These are phyloP conservation scores for Cucurbita pepo DNA, from an alignment of 306 rosid genomes.

Conservation along the genomic window DNA sequence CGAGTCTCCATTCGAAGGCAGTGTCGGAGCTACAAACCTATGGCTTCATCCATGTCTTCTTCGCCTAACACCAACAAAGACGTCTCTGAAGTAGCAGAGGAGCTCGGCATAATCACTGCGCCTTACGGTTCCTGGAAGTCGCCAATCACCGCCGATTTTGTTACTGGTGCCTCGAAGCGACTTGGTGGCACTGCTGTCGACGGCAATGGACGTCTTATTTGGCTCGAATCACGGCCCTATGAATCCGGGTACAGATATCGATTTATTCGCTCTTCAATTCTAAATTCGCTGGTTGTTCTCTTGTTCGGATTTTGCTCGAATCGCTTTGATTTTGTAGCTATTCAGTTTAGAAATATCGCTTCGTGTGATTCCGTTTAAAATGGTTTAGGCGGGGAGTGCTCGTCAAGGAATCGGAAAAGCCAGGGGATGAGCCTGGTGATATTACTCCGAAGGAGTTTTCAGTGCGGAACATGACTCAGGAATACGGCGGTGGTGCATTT, in stretches of 20 bases:
- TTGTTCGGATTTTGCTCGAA: not conserved
- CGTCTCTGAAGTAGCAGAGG: too few relatives aligned
- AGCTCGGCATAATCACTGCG: conserved; percentile 18
- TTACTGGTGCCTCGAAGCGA: conserved; percentile 64
- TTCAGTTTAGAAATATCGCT: not conserved
- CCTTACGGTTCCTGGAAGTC: conserved; percentile 95
- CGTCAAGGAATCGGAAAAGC: conserved; percentile 50
- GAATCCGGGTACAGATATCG: conserved; percentile 48
- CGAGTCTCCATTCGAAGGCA: not conserved
- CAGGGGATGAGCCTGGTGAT: conserved; percentile 47
- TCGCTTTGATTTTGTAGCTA: not conserved
- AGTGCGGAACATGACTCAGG: conserved; percentile 76
- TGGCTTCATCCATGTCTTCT: conserved; percentile 30
- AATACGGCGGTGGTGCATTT: conserved; percentile 89
- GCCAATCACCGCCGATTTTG: conserved; percentile 71
- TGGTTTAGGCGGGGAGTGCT: conserved; percentile 63
- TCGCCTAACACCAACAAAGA: too few relatives aligned
- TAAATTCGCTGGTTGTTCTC: not conserved
- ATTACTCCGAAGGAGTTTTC: conserved; percentile 72
- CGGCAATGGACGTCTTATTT: conserved; percentile 48
- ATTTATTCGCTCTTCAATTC: not conserved
- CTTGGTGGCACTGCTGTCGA: conserved; percentile 77
- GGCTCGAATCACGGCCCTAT: conserved; percentile 81
- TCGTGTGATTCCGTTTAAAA: not conserved
- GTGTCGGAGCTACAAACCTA: conserved; percentile 5